Evolutionary conservation across 1,284 basidiomycete genomes (phyloP).

Genomic region (Pseudozyma hubeiensis): DNA sequence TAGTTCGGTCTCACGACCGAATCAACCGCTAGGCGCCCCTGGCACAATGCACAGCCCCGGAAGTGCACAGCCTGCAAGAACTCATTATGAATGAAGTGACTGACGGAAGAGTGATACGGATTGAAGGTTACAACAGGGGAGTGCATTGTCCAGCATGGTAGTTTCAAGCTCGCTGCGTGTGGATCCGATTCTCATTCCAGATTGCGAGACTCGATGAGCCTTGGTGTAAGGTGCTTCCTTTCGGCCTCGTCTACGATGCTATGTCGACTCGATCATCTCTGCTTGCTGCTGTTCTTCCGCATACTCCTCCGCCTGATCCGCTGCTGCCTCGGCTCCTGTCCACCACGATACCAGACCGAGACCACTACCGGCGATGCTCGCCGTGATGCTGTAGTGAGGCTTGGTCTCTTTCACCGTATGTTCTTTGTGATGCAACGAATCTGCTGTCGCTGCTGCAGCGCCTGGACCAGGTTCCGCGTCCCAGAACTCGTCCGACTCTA

Average conservation of each 20-base stretch:
- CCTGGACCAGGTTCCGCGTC: conserved; percentile 88
- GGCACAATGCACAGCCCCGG: no score
- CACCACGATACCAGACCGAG: conserved; percentile 77
- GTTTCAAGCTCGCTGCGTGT: conserved; percentile 21
- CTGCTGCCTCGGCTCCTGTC: conserved; percentile 69
- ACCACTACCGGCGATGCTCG: conserved; percentile 87
- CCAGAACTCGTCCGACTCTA: conserved; percentile 88
- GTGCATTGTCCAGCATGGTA: no score
- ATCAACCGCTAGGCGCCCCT: no score
- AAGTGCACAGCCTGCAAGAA: no score
- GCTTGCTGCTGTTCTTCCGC: conserved; percentile 6
- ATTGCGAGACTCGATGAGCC: conserved; percentile 10
- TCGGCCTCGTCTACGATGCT: neutral
- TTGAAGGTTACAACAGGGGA: no score
- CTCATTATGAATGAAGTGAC: no score
- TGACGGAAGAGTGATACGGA: no score
- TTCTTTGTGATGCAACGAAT: conserved; percentile 26
- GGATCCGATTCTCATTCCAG: conserved; percentile 4
- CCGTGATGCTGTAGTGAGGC: conserved; percentile 50
- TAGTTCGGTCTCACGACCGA: no score
- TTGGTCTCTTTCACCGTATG: conserved; percentile 34
- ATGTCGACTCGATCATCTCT: conserved; percentile 2
- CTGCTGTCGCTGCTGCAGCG: conserved; percentile 18
- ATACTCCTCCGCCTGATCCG: conserved; percentile 13
- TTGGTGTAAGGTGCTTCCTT: neutral